phyloP scores from a whole-genome alignment of 495 filamentous ascomycete genomes.

The Cercophora samala region DNA sequence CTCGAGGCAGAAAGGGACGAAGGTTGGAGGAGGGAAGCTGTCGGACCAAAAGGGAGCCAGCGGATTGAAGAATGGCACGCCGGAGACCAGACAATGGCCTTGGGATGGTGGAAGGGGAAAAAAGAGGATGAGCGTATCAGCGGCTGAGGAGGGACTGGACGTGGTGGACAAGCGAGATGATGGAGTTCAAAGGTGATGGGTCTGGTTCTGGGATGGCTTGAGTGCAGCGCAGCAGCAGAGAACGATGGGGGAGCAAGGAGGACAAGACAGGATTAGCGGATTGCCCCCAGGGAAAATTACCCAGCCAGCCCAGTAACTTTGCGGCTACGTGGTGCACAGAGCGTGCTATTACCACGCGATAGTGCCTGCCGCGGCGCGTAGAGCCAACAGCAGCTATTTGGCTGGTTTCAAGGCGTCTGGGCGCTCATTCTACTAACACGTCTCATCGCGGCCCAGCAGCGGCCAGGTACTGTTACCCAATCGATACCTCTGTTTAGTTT shows the following conservation, averaged over 20 bases:
- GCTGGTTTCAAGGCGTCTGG: not conserved
- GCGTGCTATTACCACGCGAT: conserved; percentile 19
- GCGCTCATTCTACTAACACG: conserved; percentile 22
- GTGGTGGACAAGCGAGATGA: conserved; percentile 50
- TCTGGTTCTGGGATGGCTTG: conserved; percentile 38
- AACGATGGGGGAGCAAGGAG: conserved; percentile 29
- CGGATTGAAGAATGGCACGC: conserved; percentile 23
- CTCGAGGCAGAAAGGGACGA: conserved; percentile 14
- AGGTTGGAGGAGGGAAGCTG: conserved; percentile 16
- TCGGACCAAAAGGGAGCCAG: conserved; percentile 23
- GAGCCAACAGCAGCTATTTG: not conserved
- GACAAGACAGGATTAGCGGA: conserved; percentile 34
- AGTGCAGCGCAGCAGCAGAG: conserved; percentile 24
- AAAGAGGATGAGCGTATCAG: conserved; percentile 31
- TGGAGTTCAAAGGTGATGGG: conserved; percentile 44
- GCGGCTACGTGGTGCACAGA: conserved; percentile 18
- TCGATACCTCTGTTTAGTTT: not conserved
- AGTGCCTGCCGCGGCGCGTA: conserved; percentile 5
- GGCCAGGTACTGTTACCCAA: conserved; percentile 16
- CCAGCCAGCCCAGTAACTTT: conserved; percentile 21
- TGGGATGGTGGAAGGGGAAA: conserved; percentile 26
- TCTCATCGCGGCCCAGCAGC: conserved; percentile 19
- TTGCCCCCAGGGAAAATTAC: conserved; percentile 39
- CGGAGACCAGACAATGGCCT: conserved; percentile 29
- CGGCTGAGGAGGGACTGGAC: conserved; percentile 29